Conservation (phyloP, 352 stramenopile species). For the Plasmopara halstedii region DNA sequence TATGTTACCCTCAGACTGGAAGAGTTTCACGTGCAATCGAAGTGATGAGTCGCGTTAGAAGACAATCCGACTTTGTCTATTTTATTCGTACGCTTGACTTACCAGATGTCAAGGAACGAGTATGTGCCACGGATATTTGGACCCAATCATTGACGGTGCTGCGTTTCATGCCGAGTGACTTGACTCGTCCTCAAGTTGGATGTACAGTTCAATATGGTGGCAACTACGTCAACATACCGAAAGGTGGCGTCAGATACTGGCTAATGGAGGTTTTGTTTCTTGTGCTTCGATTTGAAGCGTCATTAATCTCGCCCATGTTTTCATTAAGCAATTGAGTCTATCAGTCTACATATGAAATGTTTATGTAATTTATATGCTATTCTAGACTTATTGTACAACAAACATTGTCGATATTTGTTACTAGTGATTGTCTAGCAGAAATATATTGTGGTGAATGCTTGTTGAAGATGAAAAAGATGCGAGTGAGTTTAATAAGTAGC, state of each 20-base stretch:
- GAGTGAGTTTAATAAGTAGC: no score
- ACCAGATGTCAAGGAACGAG: conserved; percentile 26
- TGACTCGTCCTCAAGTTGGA: conserved; percentile 16
- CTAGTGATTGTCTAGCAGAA: no score
- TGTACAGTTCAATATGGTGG: conserved; percentile 39
- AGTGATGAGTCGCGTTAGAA: conserved; percentile 35
- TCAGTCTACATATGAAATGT: not conserved
- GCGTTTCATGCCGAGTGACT: conserved; percentile 34
- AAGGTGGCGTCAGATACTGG: conserved; percentile 36
- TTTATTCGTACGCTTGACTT: conserved; percentile 36
- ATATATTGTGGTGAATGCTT: no score
- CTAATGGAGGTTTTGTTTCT: conserved; percentile 53
- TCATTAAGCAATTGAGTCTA: conserved; percentile 24
- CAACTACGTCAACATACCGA: conserved; percentile 34
- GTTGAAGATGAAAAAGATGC: no score
- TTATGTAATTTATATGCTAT: no score
- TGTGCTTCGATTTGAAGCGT: conserved; percentile 45
- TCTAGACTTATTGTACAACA: no score
- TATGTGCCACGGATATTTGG: conserved; percentile 28
- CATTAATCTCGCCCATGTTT: conserved; percentile 41
- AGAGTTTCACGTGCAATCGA: conserved; percentile 37
- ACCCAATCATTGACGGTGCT: conserved; percentile 38
- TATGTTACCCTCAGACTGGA: conserved; percentile 33
- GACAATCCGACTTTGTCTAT: conserved; percentile 35
- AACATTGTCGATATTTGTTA: not conserved